phyloP scores from a whole-genome alignment of 2,329 filamentous ascomycete species.

The Aspergillus sp. region DNA sequence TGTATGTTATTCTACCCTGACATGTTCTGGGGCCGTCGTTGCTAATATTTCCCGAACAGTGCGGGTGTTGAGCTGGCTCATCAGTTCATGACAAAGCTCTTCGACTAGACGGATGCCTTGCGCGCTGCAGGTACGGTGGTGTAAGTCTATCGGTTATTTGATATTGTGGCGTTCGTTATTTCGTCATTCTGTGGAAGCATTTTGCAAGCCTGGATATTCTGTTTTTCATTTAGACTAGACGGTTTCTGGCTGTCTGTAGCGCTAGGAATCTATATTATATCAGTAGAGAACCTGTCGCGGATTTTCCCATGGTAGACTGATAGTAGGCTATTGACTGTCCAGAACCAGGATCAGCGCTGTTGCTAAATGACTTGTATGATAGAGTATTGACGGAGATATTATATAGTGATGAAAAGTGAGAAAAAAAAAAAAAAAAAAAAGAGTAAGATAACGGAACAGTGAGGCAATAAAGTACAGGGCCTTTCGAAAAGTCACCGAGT shows the following conservation, averaged over 20 bases:
- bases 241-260: slow-evolving; percentile 15
- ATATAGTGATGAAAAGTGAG: too few species aligned
- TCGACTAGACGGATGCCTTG: slow-evolving; percentile 26
- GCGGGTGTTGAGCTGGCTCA: slow-evolving; percentile 54
- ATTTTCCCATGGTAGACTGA: too few species aligned
- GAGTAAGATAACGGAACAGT: too few species aligned
- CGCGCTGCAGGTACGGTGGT: background rate
- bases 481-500: too few species aligned
- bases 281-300: too few species aligned
- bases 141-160: slow-evolving; percentile 9
- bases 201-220: slow-evolving; percentile 17
- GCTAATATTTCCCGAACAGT: slow-evolving; percentile 24
- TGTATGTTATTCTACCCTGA: slow-evolving; percentile 47
- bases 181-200: slow-evolving; percentile 10
- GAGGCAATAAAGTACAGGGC: too few species aligned
- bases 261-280: slow-evolving; percentile 2
- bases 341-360: too few species aligned
- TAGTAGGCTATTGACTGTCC: too few species aligned
- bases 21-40: background rate
- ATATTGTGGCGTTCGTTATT: slow-evolving; percentile 2
- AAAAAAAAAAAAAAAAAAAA: too few species aligned
- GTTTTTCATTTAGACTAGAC: slow-evolving; percentile 16
- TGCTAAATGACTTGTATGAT: too few species aligned
- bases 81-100: slow-evolving; percentile 52
- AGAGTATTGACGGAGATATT: too few species aligned